These are phyloP conservation scores for Thermothielavioides terrestris DNA, from an alignment of 495 filamentous ascomycete genomes.

Conservation along the genomic window DNA sequence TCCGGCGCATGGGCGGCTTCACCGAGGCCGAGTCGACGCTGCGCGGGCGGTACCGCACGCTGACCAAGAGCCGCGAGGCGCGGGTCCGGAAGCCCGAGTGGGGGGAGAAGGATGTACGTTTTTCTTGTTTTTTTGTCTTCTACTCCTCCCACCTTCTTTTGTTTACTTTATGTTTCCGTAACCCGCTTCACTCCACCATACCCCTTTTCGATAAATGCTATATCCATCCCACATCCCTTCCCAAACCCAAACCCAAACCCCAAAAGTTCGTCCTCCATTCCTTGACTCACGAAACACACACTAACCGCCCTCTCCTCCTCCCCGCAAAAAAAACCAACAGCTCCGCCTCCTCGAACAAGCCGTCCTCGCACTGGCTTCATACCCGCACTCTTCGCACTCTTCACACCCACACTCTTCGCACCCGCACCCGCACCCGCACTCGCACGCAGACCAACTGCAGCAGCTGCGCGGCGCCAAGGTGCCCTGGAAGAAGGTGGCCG, in stretches of 20 bases:
- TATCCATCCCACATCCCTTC: neutral
- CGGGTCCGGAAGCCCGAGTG: conserved; percentile 73
- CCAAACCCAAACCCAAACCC: neutral
- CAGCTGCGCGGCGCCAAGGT: conserved; percentile 41
- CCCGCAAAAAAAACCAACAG: conserved; percentile 18
- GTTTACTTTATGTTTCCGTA: neutral
- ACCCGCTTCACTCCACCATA: no score
- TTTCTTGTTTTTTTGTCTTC: conserved; percentile 3
- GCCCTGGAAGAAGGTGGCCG: conserved; percentile 74
- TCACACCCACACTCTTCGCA: neutral
- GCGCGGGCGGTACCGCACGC: conserved; percentile 65
- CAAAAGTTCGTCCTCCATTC: neutral
- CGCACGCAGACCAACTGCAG: conserved; percentile 9
- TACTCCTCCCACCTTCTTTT: neutral
- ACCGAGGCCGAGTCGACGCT: conserved; percentile 81
- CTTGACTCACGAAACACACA: no score
- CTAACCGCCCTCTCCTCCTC: neutral
- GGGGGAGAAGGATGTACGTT: conserved; percentile 66
- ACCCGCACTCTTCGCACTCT: neutral
- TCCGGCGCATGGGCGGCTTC: conserved; percentile 56
- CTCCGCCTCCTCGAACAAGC: conserved; percentile 41
- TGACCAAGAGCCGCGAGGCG: conserved; percentile 69
- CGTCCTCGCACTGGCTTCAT: conserved; percentile 32
- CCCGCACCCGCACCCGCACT: conserved; percentile 21
- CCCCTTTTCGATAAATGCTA: conserved; percentile 9